These are phyloP conservation scores for Globisporangium abappressorium DNA, from an alignment of 352 stramenopile genomes.

Conservation along the genomic window DNA sequence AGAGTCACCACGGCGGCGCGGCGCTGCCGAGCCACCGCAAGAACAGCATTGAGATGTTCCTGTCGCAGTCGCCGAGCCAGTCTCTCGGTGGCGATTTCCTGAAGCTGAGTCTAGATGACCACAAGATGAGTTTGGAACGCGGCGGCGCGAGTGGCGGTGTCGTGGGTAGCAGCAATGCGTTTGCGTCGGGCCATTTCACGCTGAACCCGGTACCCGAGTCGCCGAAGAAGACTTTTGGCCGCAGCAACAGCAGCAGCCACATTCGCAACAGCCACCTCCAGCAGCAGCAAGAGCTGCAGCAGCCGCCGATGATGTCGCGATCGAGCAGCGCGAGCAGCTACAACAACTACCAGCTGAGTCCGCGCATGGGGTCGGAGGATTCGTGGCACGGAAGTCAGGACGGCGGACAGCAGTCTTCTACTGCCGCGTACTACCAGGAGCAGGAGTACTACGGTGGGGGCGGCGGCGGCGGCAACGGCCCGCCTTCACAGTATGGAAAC, in stretches of 20 bases:
- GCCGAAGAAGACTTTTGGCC: slow-evolving; percentile 31
- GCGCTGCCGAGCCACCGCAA: slow-evolving; percentile 55
- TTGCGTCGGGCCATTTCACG: slow-evolving; percentile 47
- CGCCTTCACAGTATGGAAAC: slow-evolving; percentile 8
- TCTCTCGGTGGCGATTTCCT: slow-evolving; percentile 75
- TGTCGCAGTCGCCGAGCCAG: slow-evolving; percentile 80
- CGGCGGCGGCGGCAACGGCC: not conserved
- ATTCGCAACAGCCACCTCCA: slow-evolving; percentile 9
- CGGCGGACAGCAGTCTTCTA: slow-evolving; percentile 22
- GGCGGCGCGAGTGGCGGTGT: slow-evolving; percentile 16
- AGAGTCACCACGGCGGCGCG: not conserved
- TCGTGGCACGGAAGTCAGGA: slow-evolving; percentile 56
- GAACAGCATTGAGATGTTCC: slow-evolving; percentile 88
- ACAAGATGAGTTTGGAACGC: slow-evolving; percentile 35
- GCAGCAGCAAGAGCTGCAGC: slow-evolving; percentile 27
- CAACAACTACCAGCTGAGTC: slow-evolving; percentile 43
- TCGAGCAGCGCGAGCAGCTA: slow-evolving; percentile 34
- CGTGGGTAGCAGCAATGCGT: slow-evolving; percentile 19
- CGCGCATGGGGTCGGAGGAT: slow-evolving; percentile 41
- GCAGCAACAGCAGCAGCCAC: slow-evolving; percentile 17
- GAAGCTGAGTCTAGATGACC: slow-evolving; percentile 70
- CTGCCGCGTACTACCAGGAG: slow-evolving; percentile 36
- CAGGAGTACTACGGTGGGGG: slow-evolving; percentile 40
- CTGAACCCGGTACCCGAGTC: slow-evolving; percentile 46
- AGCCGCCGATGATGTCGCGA: slow-evolving; percentile 36